Percentiles rank a stretch among this genome's conserved stretches.
These are phyloP conservation scores for Clarireedia sp. DNA, from an alignment of 2,329 filamentous ascomycete species.

Conservation along the genomic window DNA sequence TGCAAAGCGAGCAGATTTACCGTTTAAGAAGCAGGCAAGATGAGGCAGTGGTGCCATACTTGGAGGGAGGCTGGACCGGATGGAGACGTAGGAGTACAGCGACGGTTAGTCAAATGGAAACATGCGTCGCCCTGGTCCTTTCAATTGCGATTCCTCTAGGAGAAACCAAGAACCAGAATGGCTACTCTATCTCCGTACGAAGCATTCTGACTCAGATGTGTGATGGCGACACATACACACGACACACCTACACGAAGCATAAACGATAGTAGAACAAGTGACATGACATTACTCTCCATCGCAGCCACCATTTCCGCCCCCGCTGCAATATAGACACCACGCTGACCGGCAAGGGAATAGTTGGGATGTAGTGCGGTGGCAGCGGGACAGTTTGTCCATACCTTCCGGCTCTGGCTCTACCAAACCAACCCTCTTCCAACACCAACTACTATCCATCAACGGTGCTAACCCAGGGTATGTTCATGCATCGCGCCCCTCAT, in stretches of 20 bases:
- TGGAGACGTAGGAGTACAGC: not conserved
- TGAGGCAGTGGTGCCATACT: constrained; percentile 1
- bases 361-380: constrained; percentile 12
- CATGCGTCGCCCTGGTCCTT: constrained; percentile 5
- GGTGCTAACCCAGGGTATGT: constrained; percentile 2
- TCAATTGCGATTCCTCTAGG: not conserved
- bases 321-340: constrained; percentile 15
- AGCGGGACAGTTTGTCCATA: constrained; percentile 10
- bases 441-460: constrained; percentile 11
- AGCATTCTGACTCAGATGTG: constrained; percentile 5
- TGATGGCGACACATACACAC: not conserved
- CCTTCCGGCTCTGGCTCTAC: constrained; percentile 10
- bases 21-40: constrained; percentile 1
- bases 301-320: constrained; percentile 10
- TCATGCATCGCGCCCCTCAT: constrained; percentile 15
- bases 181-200: not conserved
- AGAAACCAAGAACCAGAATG: not conserved
- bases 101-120: constrained; percentile 5
- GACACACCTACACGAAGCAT: not conserved
- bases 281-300: constrained; percentile 5
- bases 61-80: not conserved
- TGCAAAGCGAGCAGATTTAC: not conserved
- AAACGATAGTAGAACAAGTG: not conserved
- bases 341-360: not conserved
- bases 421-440: constrained; percentile 7